These are phyloP conservation scores for Ciborinia camelliae DNA, from an alignment of 2,329 filamentous ascomycete genomes.

Conservation along the genomic window DNA sequence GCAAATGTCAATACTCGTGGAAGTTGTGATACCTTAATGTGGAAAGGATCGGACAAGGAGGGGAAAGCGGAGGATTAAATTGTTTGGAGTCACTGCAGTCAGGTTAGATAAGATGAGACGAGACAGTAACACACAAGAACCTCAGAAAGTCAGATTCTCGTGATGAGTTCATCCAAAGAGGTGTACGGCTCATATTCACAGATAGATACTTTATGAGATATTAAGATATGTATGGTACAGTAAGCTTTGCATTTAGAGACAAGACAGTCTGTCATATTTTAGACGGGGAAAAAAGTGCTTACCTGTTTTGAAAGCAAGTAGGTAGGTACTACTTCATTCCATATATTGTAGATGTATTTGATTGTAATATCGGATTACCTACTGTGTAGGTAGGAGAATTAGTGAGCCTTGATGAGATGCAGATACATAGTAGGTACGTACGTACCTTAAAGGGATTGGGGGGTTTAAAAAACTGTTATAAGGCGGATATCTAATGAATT, in stretches of 20 bases:
- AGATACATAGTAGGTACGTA: too few relatives aligned
- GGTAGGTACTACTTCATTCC: neutral
- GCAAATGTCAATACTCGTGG: neutral
- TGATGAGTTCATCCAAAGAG: neutral
- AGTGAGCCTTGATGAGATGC: neutral
- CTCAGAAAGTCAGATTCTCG: neutral
- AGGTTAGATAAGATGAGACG: neutral
- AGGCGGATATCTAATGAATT: too few relatives aligned
- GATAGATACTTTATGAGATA: neutral
- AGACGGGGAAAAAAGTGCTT: neutral
- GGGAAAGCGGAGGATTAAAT: neutral
- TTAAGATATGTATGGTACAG: conserved; percentile 8
- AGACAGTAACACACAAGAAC: neutral
- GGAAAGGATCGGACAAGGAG: neutral
- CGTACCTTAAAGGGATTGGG: too few relatives aligned
- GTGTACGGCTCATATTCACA: neutral
- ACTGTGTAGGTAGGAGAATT: neutral
- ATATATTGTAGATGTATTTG: neutral
- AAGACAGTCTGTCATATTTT: neutral
- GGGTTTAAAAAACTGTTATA: too few relatives aligned
- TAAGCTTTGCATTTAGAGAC: neutral
- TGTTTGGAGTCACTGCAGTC: neutral
- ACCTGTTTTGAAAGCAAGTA: neutral
- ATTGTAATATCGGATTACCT: too few relatives aligned
- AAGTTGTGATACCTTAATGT: neutral